Percentiles rank a stretch among this genome's conserved stretches.
phyloP scores from a whole-genome alignment of 306 rosid species.

The Adenanthera pavonina region DNA sequence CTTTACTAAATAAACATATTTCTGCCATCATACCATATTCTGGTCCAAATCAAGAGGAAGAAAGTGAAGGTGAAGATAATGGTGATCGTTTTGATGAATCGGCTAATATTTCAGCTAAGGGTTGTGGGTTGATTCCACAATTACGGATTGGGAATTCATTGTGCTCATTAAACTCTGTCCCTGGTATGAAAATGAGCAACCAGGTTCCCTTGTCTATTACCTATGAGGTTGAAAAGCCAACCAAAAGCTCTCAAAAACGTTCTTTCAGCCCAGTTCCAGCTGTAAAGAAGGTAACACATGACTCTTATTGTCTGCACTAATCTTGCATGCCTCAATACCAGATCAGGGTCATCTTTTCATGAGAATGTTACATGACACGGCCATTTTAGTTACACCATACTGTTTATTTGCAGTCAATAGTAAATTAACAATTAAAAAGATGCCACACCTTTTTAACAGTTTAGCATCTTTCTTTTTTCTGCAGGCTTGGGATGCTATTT shows the following conservation, averaged over 20 bases:
- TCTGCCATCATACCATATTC: slow-evolving; percentile 55
- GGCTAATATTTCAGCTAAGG: slow-evolving; percentile 57
- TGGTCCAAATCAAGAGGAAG: slow-evolving; percentile 54
- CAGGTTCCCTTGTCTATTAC: slow-evolving; percentile 46
- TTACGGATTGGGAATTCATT: slow-evolving; percentile 65
- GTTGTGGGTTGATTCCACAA: slow-evolving; percentile 78
- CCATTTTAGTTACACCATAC: background rate
- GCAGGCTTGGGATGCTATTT: slow-evolving; percentile 67
- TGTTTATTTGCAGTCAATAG: background rate
- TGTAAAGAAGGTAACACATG: slow-evolving; percentile 64
- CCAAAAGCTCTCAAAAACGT: slow-evolving; percentile 48
- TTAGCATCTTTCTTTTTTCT: background rate
- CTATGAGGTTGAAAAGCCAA: slow-evolving; percentile 43
- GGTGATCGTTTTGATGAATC: slow-evolving; percentile 43
- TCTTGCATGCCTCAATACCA: slow-evolving; percentile 3
- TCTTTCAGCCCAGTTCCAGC: slow-evolving; percentile 56
- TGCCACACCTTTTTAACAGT: background rate
- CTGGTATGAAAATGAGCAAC: slow-evolving; percentile 61
- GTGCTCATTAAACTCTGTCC: slow-evolving; percentile 58
- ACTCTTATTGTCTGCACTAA: slow-evolving; percentile 23
- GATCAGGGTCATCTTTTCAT: background rate
- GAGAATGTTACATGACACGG: background rate
- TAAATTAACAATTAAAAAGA: background rate
- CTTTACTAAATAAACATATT: slow-evolving; percentile 41
- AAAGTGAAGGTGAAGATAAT: slow-evolving; percentile 64